Percentiles rank a stretch among this genome's conserved stretches.
phyloP scores from a whole-genome alignment of 495 filamentous ascomycete genomes.

The Penicillium dipodomyicola region DNA sequence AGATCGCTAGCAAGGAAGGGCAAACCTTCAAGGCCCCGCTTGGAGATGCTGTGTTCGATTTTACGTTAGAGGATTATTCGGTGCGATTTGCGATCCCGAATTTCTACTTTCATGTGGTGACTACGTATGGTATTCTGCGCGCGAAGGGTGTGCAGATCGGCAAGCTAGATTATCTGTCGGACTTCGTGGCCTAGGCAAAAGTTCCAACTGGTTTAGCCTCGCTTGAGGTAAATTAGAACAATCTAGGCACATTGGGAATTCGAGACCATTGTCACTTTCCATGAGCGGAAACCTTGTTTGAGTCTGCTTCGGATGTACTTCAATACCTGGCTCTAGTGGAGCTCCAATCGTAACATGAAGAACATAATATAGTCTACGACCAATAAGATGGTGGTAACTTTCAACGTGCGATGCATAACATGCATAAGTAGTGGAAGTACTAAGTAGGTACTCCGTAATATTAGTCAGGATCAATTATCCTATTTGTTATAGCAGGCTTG shows the following conservation, averaged over 20 bases:
- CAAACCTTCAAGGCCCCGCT: background rate
- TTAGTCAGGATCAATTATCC: no score
- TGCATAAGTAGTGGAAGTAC: no score
- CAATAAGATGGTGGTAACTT: background rate
- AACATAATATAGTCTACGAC: background rate
- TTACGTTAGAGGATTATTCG: background rate
- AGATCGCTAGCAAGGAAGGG: background rate
- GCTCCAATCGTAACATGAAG: background rate
- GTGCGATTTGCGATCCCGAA: constrained; percentile 1
- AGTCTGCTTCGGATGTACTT: background rate
- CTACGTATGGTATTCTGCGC: background rate
- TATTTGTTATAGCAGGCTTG: no score
- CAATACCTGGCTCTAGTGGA: background rate
- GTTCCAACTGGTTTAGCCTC: background rate
- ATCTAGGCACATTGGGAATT: background rate
- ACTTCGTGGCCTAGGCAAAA: background rate
- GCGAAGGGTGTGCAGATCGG: background rate
- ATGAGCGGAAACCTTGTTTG: background rate
- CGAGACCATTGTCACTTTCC: background rate
- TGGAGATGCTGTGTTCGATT: background rate
- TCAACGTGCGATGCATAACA: no score
- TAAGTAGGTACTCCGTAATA: no score
- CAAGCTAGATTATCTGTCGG: background rate
- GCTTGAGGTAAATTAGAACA: background rate
- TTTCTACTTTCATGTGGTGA: constrained; percentile 1